Evolutionary conservation across 352 stramenopile species (phyloP), one percentile per base, ranked within the genome.

Genomic region (Pythium chondricola): DNA sequence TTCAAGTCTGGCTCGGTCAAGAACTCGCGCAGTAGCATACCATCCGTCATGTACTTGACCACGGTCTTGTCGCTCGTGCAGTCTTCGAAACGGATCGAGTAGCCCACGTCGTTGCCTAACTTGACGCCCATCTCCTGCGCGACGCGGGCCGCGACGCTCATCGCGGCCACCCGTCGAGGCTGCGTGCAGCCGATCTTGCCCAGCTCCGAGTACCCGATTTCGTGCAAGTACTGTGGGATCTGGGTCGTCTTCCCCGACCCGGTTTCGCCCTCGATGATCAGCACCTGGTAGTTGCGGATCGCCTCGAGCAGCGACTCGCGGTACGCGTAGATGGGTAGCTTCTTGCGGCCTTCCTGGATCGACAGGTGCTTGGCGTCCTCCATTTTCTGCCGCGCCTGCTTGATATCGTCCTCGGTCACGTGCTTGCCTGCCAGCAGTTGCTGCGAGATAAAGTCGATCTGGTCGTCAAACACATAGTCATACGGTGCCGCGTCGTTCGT

Each of bases 21-120:
- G 58, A 99, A 98, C 69, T 99, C 96, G 33, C 96, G 86, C 31
- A 99, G 73, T 20, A 99, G 68, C 96, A 99, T 99, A 63, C 97
- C 97, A 65, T 99, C 97, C 1, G 97, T 99, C 93, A 99, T 98
- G 76, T 99, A 99, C 67, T 98, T 97, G 47, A 99, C 90, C 22
- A 95, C 66, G 1, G 97, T 99, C 43, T 96, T 91, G 48, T 98
- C 90, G 48, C 82, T 98, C 20, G 97, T 99, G 58, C 95, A 98
- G 67, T 99, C 97, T 65, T 99, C 97, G 63, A 99, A 99, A 48
- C 97, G 95, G 58, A 99, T 99, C 24, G 85, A 96, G 68, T 99
- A 99, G 0, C 97, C 97, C 21, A 99, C 96, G 70, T 99, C 93
- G 41, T 98, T 88, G 11, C 97, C 97, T 6, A 99, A 65, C 56